These are phyloP conservation scores for Chlamydomonas sp. DNA, from an alignment of 139 green algal species.

Conservation along the genomic window DNA sequence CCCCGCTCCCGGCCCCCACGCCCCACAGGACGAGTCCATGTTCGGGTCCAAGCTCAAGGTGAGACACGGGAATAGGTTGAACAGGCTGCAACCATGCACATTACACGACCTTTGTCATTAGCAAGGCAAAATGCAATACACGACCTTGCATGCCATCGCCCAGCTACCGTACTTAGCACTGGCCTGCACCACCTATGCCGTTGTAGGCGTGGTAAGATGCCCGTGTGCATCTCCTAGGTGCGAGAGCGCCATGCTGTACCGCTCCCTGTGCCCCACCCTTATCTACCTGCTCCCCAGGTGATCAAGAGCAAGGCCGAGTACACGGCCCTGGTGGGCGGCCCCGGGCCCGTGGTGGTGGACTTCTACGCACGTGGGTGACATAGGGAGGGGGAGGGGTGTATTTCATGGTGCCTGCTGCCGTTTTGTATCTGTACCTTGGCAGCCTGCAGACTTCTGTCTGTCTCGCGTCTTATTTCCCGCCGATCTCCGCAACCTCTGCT, in stretches of 20 bases:
- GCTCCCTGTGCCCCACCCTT: too few relatives aligned
- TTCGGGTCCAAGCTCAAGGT: conserved; percentile 50
- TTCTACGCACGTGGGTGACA: conserved; percentile 56
- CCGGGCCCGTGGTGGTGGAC: conserved; percentile 56
- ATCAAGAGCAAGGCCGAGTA: conserved; percentile 38
- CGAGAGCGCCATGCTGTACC: too few relatives aligned
- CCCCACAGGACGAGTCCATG: conserved; percentile 25
- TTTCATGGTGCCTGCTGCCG: neutral
- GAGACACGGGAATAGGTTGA: too few relatives aligned
- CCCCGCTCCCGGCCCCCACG: neutral
- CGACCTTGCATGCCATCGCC: too few relatives aligned
- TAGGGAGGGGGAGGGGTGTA: neutral
- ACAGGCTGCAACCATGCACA: too few relatives aligned
- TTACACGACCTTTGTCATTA: too few relatives aligned
- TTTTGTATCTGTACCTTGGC: neutral
- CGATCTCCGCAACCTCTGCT: neutral
- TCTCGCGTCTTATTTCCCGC: neutral
- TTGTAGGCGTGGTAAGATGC: too few relatives aligned
- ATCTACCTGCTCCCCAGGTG: neutral
- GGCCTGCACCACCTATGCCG: too few relatives aligned
- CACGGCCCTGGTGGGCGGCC: conserved; percentile 17
- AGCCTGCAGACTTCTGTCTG: neutral
- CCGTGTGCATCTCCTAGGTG: too few relatives aligned
- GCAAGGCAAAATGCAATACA: too few relatives aligned
- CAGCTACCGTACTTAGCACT: too few relatives aligned